Percentiles rank a stretch among this genome's conserved stretches.
phyloP scores from a whole-genome alignment of 2,329 filamentous ascomycete genomes.

The Cryphonectria nitschkei region DNA sequence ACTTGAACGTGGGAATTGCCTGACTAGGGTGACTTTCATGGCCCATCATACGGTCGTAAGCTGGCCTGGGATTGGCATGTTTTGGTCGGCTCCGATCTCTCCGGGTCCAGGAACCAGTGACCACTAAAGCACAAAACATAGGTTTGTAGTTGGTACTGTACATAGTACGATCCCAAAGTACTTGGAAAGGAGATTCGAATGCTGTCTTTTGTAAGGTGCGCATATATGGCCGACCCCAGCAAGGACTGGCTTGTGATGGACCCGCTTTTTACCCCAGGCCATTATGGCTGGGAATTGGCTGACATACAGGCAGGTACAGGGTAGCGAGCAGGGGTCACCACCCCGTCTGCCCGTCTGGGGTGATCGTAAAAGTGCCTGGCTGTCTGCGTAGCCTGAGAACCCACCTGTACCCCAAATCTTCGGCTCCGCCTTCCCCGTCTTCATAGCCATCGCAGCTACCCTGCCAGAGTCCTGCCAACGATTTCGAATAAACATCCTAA shows the following conservation, averaged over 20 bases:
- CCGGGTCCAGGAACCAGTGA: neutral
- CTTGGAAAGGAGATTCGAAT: neutral
- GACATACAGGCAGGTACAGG: neutral
- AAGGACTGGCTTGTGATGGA: neutral
- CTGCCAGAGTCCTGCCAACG: neutral
- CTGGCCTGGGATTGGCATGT: neutral
- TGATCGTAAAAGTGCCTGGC: conserved; percentile 9
- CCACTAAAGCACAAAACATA: neutral
- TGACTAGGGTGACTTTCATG: too few species aligned
- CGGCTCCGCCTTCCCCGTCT: conserved; percentile 31
- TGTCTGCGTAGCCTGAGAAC: neutral
- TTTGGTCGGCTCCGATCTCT: neutral
- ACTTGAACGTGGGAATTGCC: too few species aligned
- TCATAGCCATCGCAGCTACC: neutral
- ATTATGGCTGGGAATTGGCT: neutral
- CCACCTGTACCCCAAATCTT: conserved; percentile 13
- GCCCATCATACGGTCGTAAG: too few species aligned
- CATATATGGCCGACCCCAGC: neutral
- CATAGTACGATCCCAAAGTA: neutral
- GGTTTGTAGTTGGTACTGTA: neutral
- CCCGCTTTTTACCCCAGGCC: conserved; percentile 15
- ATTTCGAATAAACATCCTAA: too few species aligned
- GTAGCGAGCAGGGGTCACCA: neutral
- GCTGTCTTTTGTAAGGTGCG: conserved; percentile 1
- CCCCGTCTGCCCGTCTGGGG: conserved; percentile 16